Base-by-base conservation (phyloP, 768 basidiomycete genomes). In the Lactarius sanguifluus region DNA sequence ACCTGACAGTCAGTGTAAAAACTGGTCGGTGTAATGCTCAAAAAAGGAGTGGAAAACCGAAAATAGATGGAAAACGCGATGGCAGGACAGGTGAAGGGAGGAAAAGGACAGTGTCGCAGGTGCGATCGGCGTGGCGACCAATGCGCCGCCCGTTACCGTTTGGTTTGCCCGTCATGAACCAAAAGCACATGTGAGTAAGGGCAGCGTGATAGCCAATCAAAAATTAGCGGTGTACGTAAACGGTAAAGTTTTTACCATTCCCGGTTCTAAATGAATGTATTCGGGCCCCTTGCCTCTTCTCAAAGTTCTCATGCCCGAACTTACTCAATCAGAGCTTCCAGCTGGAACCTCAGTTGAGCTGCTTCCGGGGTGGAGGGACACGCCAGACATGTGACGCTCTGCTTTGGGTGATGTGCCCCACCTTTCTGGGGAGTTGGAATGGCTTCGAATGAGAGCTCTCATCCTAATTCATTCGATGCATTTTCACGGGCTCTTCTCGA, bases 221-320 rank as follows among this genome's bases (percentile, higher is more conserved):
- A 28, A 5, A 18, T 18, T 13, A 41, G 62, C 66, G 62, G 61
- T 16, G 41, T 64, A 67, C 66, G 62, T 67, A 67, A 64, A 64
- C 34, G 41, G 66, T 30, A 30, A 67, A 32, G 13, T 12, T 13
- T 4, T 30, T 59, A 7, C 66, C 52, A 34, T 36, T 30, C 32
- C 32, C 18, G 61, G 56, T 45, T 40, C 52, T 38, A 32, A 47
- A 25, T 16, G 57, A 40, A 50, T 23, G 45, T 61, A 57, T 50
- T 62, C 45, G 65, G 60, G 3, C 9, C 55, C 32, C 34, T 45
- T 38, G n/a, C 13, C 18, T 34, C 64, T 57, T 65, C 64, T 55
- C 52, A 20, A 32, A 32, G 32, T 32, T 32, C 32, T 32, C 32
- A 32, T 56, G 20, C 28, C 38, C 61, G 25, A 52, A 40, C 47